Base-by-base conservation (phyloP, 208 protist species). In the Acanthamoeba castellanii region DNA sequence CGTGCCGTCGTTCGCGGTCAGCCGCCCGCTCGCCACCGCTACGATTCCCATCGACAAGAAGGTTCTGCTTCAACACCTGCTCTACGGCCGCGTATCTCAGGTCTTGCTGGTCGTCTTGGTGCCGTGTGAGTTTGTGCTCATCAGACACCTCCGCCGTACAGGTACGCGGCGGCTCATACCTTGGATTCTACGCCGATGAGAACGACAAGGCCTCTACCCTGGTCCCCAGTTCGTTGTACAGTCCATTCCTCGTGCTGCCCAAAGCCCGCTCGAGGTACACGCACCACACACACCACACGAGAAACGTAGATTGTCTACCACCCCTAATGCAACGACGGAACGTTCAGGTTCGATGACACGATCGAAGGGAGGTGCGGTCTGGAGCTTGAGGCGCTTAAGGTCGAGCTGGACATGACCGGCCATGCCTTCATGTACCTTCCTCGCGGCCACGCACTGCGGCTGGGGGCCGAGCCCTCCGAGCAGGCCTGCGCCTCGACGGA, bases 251-350 rank as follows among this genome's bases (percentile, higher is more conserved):
- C 47, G 3, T 85, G 18, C 42, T 85, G 30, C 13, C 78, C 47
- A 85, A 85, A 27, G 16, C 78, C 25, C 78, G 34, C n/a, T 85
- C 78, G 13, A 85, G 42, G 78, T 85, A 59, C 13, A 16, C 20
- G 52, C 50, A 6, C 47, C 47, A 52, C 47, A 59, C 52, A 0
- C 20, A 0, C 52, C 13, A 16, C 52, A 59, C 32, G 70, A 74
- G 2, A 16, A n/a, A 76, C 18, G 2, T 37, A 11, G 45, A 47
- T 47, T 11, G 8, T 47, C 45, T 47, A 11, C 45, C 45, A 47
- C 45, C 6, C 11, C 45, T 13, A 47, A 47, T 47, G 45, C 45
- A 4, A 47, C 45, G 45, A 47, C 9, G 45, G 45, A 13, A 47
- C 11, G 45, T 47, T 47, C 45, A 82, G 74, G 37, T 50, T 82